Conservation (phyloP, 2,329 filamentous ascomycete genomes). For the Stachybotrys chartarum region DNA sequence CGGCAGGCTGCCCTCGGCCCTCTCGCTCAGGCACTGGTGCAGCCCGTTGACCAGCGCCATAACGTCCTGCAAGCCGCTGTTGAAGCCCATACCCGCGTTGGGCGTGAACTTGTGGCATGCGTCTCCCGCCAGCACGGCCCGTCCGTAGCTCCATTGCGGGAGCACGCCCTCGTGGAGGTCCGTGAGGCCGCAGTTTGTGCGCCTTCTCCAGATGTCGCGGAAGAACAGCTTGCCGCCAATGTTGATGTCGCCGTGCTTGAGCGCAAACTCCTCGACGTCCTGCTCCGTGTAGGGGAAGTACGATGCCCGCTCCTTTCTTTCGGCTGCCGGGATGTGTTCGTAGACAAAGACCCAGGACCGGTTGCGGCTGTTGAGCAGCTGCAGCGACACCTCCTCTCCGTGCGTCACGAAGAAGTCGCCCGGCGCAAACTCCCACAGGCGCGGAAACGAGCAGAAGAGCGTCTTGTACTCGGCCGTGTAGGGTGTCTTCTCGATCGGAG, state of each 20-base stretch:
- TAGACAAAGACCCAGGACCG: background rate
- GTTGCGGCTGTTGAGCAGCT: background rate
- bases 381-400: background rate
- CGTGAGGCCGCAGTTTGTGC: constrained; percentile 9
- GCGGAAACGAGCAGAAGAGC: constrained; percentile 20
- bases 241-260: constrained; percentile 15
- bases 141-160: constrained; percentile 15
- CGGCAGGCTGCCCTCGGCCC: background rate
- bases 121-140: constrained; percentile 22
- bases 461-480: constrained; percentile 22
- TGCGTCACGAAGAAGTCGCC: background rate
- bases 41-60: constrained; percentile 6
- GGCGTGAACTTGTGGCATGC: constrained; percentile 22
- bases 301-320: constrained; percentile 3
- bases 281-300: constrained; percentile 13
- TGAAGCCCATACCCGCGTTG: constrained; percentile 18
- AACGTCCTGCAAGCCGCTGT: constrained; percentile 19
- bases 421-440: background rate
- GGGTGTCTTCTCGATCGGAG: constrained; percentile 17
- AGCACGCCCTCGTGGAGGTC: constrained; percentile 21
- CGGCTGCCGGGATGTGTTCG: background rate
- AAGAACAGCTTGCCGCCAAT: constrained; percentile 8
- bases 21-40: background rate
- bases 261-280: constrained; percentile 15
- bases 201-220: constrained; percentile 13